Evolutionary conservation across 2,329 filamentous ascomycete genomes (phyloP), one percentile per base, ranked within the genome.

Genomic region (Alternaria arborescens): DNA sequence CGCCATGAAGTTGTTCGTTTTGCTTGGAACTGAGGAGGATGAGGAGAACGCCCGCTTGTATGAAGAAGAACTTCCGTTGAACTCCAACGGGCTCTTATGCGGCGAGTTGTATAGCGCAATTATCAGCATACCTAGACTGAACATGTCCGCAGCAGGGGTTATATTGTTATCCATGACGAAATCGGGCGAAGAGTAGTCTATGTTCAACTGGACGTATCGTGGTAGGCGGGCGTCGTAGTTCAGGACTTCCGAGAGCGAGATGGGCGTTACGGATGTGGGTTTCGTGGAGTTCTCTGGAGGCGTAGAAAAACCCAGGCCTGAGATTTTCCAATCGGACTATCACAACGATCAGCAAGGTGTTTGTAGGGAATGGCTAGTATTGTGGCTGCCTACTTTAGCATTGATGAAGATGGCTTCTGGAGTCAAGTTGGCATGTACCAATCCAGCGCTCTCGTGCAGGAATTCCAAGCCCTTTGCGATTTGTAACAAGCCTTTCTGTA

Each of bases 301-400:
- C 46, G 91, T 91, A 75, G 91, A 92, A 78, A 97, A 99, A 0
- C 91, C 88, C 40, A 99, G 85, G n/a, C 94, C 95, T 70, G 93
- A 94, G 62, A 99, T 92, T 78, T 99, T 99, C 95, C 95, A 99
- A 79, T 99, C 95, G 48, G 92, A 97, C 89, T 92, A 72, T 72
- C 63, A 59, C 63, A 18, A 52, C 14, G 47, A 74, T 79, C 66
- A 79, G 78, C 55, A 69, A 60, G 38, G 24, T 38, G 42, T 30
- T 57, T 55, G 28, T 8, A 52, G 48, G 36, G 51, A 47, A 53
- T 34, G 40, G 55, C 58, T 64, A 63, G 56, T 41, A 58, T 60
- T 41, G 32, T 63, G 66, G 20, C 73, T 73, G 64, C 85, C 63
- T 81, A 87, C 89, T 87, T 99, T 99, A 41, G 92, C 88, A 80